Base-by-base conservation (phyloP, 805 yeast genomes). In the Ogataea henricii region DNA sequence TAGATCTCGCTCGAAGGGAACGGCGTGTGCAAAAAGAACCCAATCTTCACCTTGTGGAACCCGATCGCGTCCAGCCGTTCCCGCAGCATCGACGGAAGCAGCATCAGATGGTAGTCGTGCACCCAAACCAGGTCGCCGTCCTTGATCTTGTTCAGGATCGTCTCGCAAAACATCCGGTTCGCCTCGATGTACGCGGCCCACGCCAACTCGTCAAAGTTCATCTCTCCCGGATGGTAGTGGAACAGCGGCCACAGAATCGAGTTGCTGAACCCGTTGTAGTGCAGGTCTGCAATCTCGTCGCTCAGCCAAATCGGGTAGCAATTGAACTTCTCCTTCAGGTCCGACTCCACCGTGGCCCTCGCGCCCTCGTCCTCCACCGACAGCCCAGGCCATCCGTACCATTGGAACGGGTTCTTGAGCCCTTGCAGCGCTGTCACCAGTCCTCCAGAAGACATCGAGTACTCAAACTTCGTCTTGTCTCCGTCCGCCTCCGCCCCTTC, bases 361-460 rank as follows among this genome's bases (percentile, higher is more conserved):
- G 90, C 96, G 3, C 40, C 48, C 37, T 75, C 76, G 21, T 77
- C 87, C 1, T 96, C 96, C 4, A 94, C 78, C 57, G 90, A 96
- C 62, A 90, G 69, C 9, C 92, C 95, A 1, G 98, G 96, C 99
- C 99, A 94, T 13, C 99, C 99, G 60, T 88, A 83, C 99, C 99
- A 94, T 64, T 90, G 94, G 69, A 90, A 90, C 41, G 86, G 84
- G 61, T 87, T 87, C 66, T 89, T 89, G 45, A 94, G 71, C 1
- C 98, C 98, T 62, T 91, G 96, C 35, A 94, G 72, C 0, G 97
- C 99, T 1, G 97, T 89, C 20, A 95, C 99, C 41, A 94, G 78
- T 1, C 99, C 99, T 22, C 99, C 99, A 1, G 96, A 87, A 25
- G 97, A 90, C 97, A 94, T 89, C 41, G 83, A 70, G 66, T 92